Evolutionary conservation across 805 yeast species (phyloP), one percentile per base, ranked within the genome.

Genomic region (Cyberlindnera petersonii): DNA sequence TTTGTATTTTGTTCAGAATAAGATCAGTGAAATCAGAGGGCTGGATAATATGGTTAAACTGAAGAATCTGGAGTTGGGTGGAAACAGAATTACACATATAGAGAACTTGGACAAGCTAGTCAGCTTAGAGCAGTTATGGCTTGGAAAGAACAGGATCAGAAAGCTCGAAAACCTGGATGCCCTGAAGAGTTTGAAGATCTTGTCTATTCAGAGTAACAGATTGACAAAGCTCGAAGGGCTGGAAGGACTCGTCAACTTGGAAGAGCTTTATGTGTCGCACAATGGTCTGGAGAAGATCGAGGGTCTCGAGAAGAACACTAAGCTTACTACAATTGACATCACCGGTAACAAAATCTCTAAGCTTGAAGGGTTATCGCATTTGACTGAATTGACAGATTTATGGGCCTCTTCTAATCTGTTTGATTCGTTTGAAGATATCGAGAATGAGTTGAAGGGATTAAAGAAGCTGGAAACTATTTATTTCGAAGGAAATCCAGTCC

Each of bases 401-500:
- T 93, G 99, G 98, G 87, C 94, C 19, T 84, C 96, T 0, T 75
- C 77, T 53, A 93, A 91, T 60, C 61, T 74, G 51, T 60, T 93
- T 17, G 72, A 75, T 24, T 68, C 76, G 28, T 89, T 85, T 60
- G 77, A 79, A 24, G 81, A 86, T 36, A 64, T 93, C 32, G 79
- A 77, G 36, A 59, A 71, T 16, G 80, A 86, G 56, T 69, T 93
- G 43, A 77, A 79, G 11, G 65, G 66, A 27, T 65, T 86, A 36
- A 74, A 77, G 2, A 66, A 73, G 6, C 66, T 93, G 37, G 95
- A 87, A 36, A 87, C 96, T 0, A 95, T 93, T 5, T 93, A 93
- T 58, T 78, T 93, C 47, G 98, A 93, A 63, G 91, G 93, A 8
- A 91, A 91, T 56, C 98, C 98, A 4, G 59, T 93, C 15, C 96